Evolutionary conservation across 139 green algal genomes (phyloP), one percentile per base, ranked within the genome.

Genomic region (Chlamydomonas urium): DNA sequence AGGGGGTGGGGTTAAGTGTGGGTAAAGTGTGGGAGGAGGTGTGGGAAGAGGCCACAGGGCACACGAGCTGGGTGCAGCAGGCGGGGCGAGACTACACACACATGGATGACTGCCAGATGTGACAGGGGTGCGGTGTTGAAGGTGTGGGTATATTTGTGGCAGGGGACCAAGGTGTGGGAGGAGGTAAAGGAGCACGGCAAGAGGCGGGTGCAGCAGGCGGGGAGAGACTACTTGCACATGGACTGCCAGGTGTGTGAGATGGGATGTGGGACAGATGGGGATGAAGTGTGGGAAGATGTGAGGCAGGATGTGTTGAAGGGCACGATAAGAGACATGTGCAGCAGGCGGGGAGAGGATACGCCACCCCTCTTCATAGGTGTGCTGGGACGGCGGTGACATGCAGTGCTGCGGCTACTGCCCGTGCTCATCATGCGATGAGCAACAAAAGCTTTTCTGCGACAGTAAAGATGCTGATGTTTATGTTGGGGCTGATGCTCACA

Each of bases 351-450:
- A 10, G 42, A 17, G 42, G 17, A 10, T 53, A n/a, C 17, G 42
- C 14, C n/a, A n/a, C n/a, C n/a, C n/a, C n/a, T n/a, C n/a, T n/a
- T n/a, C n/a, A 10, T 17, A 53, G 42, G 42, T 53, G 1, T 91
- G 86, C 73, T 88, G 84, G 82, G 82, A 89, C 37, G 86, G 84
- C n/a, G 86, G 86, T 28, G 75, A 87, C 2, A 78, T 91, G 67
- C 47, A 89, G 60, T 86, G 78, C 75, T 90, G 86, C 74, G 79
- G 86, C 56, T 36, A 62, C 59, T 91, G 84, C 82, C 86, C 86
- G n/a, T n/a, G n/a, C n/a, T n/a, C n/a, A n/a, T n/a, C n/a, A n/a
- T n/a, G n/a, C n/a, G 1, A 53, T 28, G n/a, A n/a, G n/a, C n/a
- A n/a, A n/a, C n/a, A n/a, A n/a, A n/a, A 35, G 8, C 26, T 35